A percentile compares a stretch with the other conserved stretches of the same genome.
phyloP scores from a whole-genome alignment of 1,284 basidiomycete genomes.

The Ganoderma meredithae region DNA sequence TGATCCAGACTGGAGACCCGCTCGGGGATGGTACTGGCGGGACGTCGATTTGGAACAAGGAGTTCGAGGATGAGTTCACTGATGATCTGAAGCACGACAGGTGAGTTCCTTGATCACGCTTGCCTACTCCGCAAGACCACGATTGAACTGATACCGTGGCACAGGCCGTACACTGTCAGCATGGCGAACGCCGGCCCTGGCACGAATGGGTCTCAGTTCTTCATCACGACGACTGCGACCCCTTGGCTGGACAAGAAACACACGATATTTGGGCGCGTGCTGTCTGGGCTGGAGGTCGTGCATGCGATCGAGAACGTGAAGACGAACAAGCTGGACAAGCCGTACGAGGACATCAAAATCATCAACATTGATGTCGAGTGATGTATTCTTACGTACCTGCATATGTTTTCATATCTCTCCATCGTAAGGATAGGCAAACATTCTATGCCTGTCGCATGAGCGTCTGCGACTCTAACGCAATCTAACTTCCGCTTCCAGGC shows the following conservation, averaged over 20 bases:
- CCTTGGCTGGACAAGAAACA: slow-evolving; percentile 98
- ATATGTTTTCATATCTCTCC: background rate
- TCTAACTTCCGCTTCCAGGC: too few species aligned
- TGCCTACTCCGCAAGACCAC: slow-evolving; percentile 11
- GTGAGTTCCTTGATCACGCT: slow-evolving; percentile 46
- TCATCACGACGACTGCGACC: slow-evolving; percentile 96
- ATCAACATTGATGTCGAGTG: slow-evolving; percentile 78
- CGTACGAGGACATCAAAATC: slow-evolving; percentile 92
- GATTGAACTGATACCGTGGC: slow-evolving; percentile 15
- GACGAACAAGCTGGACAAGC: slow-evolving; percentile 86
- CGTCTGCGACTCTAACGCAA: background rate
- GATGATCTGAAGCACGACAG: slow-evolving; percentile 91
- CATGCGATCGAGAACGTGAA: slow-evolving; percentile 70
- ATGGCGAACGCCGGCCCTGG: slow-evolving; percentile 98
- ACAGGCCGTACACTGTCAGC: slow-evolving; percentile 93
- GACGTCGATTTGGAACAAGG: slow-evolving; percentile 90
- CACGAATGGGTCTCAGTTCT: slow-evolving; percentile 98
- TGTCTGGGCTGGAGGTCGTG: slow-evolving; percentile 64
- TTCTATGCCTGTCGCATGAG: background rate
- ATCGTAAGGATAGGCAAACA: too few species aligned
- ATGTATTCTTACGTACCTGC: slow-evolving; percentile 1
- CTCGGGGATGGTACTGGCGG: slow-evolving; percentile 98
- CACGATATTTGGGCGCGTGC: slow-evolving; percentile 89
- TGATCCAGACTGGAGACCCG: slow-evolving; percentile 99
- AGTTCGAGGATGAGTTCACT: slow-evolving; percentile 97